A percentile compares a stretch with the other conserved stretches of the same genome.
Evolutionary conservation across 805 yeast species (phyloP).

Genomic region (Ogataea populi-albae): DNA sequence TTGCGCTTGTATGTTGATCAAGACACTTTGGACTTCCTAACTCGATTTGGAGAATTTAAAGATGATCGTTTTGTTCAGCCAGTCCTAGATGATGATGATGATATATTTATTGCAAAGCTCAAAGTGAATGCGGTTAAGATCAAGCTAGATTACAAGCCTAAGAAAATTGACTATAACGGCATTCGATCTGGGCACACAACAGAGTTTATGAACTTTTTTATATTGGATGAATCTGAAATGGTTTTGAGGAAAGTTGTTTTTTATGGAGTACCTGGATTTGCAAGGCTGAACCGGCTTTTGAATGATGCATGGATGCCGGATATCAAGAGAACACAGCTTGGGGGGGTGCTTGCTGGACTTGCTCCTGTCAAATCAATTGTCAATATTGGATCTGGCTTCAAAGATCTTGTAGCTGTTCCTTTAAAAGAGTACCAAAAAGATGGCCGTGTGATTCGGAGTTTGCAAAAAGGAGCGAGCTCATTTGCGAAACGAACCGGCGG

Average conservation of each 20-base stretch:
- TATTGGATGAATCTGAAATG: conserved; percentile 80
- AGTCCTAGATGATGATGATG: conserved; percentile 49
- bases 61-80: conserved; percentile 64
- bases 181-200: conserved; percentile 81
- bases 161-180: conserved; percentile 80
- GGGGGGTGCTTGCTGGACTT: conserved; percentile 78
- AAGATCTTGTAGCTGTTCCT: conserved; percentile 71
- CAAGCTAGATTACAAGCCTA: conserved; percentile 87
- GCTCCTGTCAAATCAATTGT: conserved; percentile 78
- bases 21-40: conserved; percentile 82
- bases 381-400: conserved; percentile 74
- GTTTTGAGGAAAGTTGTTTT: conserved; percentile 57
- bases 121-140: conserved; percentile 57
- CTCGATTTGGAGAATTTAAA: conserved; percentile 77
- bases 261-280: conserved; percentile 77
- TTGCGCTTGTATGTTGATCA: conserved; percentile 85
- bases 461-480: conserved; percentile 70
- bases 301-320: conserved; percentile 86
- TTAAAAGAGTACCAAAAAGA: conserved; percentile 70
- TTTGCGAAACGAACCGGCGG: conserved; percentile 78
- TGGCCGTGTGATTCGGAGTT: conserved; percentile 62
- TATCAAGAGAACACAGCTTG: conserved; percentile 74
- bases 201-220: conserved; percentile 85
- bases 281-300: conserved; percentile 52
- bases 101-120: conserved; percentile 65